Evolutionary conservation across 2,329 filamentous ascomycete species (phyloP).

Genomic region (Colletotrichum incanum): DNA sequence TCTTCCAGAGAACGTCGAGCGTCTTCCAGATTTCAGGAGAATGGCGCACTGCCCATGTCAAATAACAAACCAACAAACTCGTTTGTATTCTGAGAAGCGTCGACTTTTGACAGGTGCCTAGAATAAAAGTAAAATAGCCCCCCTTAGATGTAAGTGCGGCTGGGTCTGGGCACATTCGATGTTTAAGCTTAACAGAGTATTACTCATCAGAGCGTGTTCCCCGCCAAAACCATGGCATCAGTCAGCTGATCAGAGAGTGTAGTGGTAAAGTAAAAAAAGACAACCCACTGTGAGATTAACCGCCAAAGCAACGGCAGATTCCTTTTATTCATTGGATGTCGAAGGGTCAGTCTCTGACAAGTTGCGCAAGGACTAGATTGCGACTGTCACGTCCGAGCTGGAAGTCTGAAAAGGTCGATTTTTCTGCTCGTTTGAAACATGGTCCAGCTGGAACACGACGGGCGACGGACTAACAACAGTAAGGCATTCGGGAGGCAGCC

Average conservation of each 20-base stretch:
- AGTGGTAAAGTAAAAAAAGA: background rate
- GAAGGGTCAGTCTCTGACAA: background rate
- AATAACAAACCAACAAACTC: background rate
- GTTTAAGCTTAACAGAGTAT: too few relatives aligned
- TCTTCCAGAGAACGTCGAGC: background rate
- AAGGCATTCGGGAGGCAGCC: background rate
- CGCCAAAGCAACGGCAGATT: background rate
- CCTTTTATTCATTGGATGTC: background rate
- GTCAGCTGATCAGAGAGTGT: background rate
- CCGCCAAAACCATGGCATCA: background rate
- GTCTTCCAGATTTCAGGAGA: background rate
- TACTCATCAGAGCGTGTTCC: background rate
- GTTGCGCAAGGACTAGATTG: conserved; percentile 2
- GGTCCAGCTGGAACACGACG: too few relatives aligned
- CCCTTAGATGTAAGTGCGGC: too few relatives aligned
- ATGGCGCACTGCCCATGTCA: background rate
- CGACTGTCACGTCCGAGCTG: background rate
- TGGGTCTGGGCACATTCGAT: too few relatives aligned
- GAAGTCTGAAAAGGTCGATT: conserved; percentile 1
- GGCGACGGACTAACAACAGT: background rate
- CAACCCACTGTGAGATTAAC: background rate
- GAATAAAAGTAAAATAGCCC: background rate
- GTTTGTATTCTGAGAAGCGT: too few relatives aligned
- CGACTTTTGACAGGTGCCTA: background rate
- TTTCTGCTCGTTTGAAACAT: background rate